A percentile compares a stretch with the other conserved stretches of the same genome.
These are phyloP conservation scores for Ogataea henricii DNA, from an alignment of 805 yeast species.

Conservation along the genomic window DNA sequence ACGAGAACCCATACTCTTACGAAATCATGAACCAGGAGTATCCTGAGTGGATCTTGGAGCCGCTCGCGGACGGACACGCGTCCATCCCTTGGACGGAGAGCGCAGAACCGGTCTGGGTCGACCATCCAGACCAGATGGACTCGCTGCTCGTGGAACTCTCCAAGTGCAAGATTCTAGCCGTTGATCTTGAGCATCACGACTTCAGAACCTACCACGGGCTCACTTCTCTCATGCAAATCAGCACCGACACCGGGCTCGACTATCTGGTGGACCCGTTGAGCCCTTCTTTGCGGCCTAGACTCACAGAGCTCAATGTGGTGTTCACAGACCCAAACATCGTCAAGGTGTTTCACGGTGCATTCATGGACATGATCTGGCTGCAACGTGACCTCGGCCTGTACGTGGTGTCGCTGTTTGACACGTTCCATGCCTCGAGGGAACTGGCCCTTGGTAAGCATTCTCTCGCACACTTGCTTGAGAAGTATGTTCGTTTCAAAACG, in stretches of 20 bases:
- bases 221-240: constrained; percentile 91
- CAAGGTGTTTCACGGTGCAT: constrained; percentile 95
- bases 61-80: constrained; percentile 44
- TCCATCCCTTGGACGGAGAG: constrained; percentile 62
- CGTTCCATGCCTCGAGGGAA: constrained; percentile 82
- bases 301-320: constrained; percentile 65
- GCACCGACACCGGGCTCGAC: constrained; percentile 62
- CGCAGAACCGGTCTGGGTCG: constrained; percentile 70
- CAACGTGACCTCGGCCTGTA: constrained; percentile 94
- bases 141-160: constrained; percentile 57
- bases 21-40: constrained; percentile 75
- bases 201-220: constrained; percentile 87
- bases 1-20: constrained; percentile 74
- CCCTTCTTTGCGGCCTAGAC: constrained; percentile 61
- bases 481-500: constrained; percentile 79
- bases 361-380: constrained; percentile 95
- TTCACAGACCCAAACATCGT: constrained; percentile 80
- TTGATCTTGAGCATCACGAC: constrained; percentile 96
- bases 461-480: constrained; percentile 79
- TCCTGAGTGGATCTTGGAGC: constrained; percentile 56
- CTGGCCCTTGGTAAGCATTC: constrained; percentile 83
- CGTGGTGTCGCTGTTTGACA: constrained; percentile 86
- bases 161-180: constrained; percentile 67
- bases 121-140: constrained; percentile 50
- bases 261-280: constrained; percentile 85